Evolutionary conservation across 306 rosid genomes (phyloP).

Genomic region (Quercus dentata): DNA sequence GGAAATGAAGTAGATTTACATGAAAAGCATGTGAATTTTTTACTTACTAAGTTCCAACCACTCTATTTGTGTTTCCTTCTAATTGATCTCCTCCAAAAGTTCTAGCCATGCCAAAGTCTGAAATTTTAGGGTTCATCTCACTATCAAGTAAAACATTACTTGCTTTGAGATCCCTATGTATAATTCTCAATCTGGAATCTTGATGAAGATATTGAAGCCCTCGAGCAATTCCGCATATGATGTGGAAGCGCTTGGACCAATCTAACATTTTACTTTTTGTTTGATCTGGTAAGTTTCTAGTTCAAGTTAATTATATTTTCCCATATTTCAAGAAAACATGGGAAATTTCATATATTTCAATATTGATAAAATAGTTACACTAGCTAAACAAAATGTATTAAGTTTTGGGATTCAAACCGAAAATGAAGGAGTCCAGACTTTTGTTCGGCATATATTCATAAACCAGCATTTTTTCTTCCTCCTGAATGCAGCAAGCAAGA

Average conservation of each 20-base stretch:
- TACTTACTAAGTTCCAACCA: constrained; percentile 59
- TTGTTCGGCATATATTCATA: constrained; percentile 62
- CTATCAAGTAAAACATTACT: constrained; percentile 49
- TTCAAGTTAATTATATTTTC: background rate
- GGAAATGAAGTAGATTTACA: no score
- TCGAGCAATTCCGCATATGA: constrained; percentile 45
- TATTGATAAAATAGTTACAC: background rate
- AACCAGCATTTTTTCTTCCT: constrained; percentile 45
- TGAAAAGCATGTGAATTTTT: background rate
- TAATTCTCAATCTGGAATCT: constrained; percentile 53
- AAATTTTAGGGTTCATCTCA: constrained; percentile 58
- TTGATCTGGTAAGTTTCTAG: constrained; percentile 23
- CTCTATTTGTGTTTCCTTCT: constrained; percentile 36
- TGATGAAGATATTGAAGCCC: constrained; percentile 58
- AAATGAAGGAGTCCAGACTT: constrained; percentile 64
- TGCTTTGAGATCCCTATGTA: constrained; percentile 55
- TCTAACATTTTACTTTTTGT: constrained; percentile 10
- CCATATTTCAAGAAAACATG: background rate
- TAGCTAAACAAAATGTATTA: background rate
- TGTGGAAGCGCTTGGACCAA: constrained; percentile 44
- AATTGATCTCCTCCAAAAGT: constrained; percentile 40
- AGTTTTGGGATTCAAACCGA: constrained; percentile 36
- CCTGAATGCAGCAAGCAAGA: constrained; percentile 55
- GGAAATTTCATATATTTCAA: no score
- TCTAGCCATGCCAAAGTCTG: constrained; percentile 60